A percentile compares a stretch with the other conserved stretches of the same genome.
These are phyloP conservation scores for Lodderomyces oxycetoniae DNA, from an alignment of 1,139 yeast species.

Conservation along the genomic window DNA sequence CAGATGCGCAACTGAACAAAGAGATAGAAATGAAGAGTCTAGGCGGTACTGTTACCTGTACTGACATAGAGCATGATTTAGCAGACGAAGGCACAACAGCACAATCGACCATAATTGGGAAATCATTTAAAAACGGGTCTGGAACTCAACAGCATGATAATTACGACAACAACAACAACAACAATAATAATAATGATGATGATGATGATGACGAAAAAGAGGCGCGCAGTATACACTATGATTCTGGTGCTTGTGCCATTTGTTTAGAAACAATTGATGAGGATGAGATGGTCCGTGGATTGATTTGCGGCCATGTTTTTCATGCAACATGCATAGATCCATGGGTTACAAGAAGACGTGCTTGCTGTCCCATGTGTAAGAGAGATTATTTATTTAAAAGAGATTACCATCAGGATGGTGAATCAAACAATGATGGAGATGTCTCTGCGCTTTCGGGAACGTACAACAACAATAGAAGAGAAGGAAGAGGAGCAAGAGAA, in stretches of 20 bases:
- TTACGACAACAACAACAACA: neutral
- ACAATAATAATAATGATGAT: neutral
- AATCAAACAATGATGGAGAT: neutral
- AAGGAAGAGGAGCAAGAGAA: constrained; percentile 3
- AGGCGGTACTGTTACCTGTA: constrained; percentile 1
- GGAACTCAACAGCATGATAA: neutral
- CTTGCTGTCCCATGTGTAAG: constrained; percentile 84
- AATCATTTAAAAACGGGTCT: neutral
- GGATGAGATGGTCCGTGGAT: constrained; percentile 63
- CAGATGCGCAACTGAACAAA: constrained; percentile 1
- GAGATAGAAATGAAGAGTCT: constrained; percentile 12
- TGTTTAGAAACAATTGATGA: constrained; percentile 66
- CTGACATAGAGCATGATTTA: constrained; percentile 1
- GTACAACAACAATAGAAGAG: constrained; percentile 2
- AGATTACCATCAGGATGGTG: constrained; percentile 9
- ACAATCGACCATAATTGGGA: neutral
- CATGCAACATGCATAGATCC: constrained; percentile 79
- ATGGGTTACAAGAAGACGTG: constrained; percentile 71
- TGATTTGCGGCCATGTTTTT: constrained; percentile 81
- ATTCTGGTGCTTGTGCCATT: constrained; percentile 77
- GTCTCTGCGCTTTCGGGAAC: constrained; percentile 1
- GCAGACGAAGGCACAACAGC: constrained; percentile 1
- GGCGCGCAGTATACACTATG: constrained; percentile 43
- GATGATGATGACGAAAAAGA: neutral
- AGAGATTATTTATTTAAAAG: constrained; percentile 55